phyloP scores from a whole-genome alignment of 352 stramenopile genomes.

The Thraustochytrium striatum region DNA sequence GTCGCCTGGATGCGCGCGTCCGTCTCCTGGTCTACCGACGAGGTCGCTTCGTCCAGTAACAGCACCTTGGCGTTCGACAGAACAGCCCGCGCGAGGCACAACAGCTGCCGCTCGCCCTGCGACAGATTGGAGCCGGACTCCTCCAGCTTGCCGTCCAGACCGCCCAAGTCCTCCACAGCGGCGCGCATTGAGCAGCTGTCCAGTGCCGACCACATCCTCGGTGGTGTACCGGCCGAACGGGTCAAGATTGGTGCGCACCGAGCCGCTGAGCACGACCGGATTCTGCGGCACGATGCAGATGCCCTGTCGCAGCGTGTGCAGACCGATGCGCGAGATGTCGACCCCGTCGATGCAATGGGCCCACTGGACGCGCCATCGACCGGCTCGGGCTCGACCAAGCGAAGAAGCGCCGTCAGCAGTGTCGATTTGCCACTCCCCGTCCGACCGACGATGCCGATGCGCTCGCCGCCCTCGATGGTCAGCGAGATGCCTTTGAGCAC shows the following conservation, averaged over 20 bases:
- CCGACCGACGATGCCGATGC: constrained; percentile 59
- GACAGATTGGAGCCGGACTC: constrained; percentile 75
- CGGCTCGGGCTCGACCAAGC: constrained; percentile 75
- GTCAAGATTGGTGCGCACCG: constrained; percentile 79
- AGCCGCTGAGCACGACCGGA: constrained; percentile 73
- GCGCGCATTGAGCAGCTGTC: constrained; percentile 47
- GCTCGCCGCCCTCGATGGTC: constrained; percentile 57
- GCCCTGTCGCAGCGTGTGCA: constrained; percentile 57
- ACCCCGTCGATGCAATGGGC: constrained; percentile 78
- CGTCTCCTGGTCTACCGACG: constrained; percentile 76
- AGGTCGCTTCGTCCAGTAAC: constrained; percentile 79
- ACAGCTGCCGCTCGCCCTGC: constrained; percentile 72
- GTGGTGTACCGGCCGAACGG: constrained; percentile 61
- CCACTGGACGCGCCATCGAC: no score
- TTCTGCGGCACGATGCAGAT: constrained; percentile 78
- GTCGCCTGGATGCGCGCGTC: constrained; percentile 77
- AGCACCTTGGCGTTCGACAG: constrained; percentile 68
- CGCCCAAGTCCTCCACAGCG: neutral
- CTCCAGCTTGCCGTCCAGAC: constrained; percentile 62
- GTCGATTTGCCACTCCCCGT: constrained; percentile 77
- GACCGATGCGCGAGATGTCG: constrained; percentile 59
- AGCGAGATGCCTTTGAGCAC: no score
- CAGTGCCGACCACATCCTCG: constrained; percentile 55
- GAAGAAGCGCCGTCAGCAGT: constrained; percentile 79
- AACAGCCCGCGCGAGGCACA: constrained; percentile 74